Percentiles rank a stretch among this genome's conserved stretches.
These are phyloP conservation scores for Globisporangium echinulatum DNA, from an alignment of 352 stramenopile genomes.

Conservation along the genomic window DNA sequence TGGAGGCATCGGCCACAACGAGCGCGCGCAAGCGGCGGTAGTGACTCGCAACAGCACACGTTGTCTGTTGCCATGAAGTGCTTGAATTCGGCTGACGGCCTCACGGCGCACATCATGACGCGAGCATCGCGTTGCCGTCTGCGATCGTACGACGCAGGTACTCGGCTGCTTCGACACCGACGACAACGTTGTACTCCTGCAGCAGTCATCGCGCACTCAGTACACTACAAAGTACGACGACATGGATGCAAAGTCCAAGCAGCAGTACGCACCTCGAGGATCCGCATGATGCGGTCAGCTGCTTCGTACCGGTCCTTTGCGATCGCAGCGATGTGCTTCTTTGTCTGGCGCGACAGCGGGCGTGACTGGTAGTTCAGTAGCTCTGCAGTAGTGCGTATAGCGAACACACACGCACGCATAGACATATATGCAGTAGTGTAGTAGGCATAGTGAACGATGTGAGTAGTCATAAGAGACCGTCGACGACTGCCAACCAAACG, in stretches of 20 bases:
- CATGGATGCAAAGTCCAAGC: background rate
- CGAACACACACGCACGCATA: too few species aligned
- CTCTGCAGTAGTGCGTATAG: background rate
- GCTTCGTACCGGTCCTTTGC: slow-evolving; percentile 57
- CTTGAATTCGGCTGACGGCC: too few species aligned
- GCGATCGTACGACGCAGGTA: slow-evolving; percentile 31
- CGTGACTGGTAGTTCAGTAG: slow-evolving; percentile 20
- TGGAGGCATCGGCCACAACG: slow-evolving; percentile 12
- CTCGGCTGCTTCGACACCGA: slow-evolving; percentile 25
- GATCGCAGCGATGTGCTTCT: slow-evolving; percentile 27
- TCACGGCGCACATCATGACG: background rate
- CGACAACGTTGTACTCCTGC: slow-evolving; percentile 41
- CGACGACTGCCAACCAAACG: too few species aligned
- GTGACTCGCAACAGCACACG: background rate
- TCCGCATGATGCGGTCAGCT: slow-evolving; percentile 69
- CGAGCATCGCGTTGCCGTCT: slow-evolving; percentile 18
- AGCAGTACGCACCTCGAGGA: slow-evolving; percentile 41
- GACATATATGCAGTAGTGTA: too few species aligned
- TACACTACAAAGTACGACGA: too few species aligned
- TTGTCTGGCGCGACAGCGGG: slow-evolving; percentile 27
- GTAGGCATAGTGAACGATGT: too few species aligned
- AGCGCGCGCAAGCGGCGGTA: slow-evolving; percentile 8
- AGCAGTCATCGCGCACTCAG: too few species aligned
- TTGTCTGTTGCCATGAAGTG: too few species aligned
- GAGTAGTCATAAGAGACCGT: too few species aligned